Evolutionary conservation across 2,329 filamentous ascomycete genomes (phyloP), one percentile per base, ranked within the genome.

Genomic region (Fusarium sp.): DNA sequence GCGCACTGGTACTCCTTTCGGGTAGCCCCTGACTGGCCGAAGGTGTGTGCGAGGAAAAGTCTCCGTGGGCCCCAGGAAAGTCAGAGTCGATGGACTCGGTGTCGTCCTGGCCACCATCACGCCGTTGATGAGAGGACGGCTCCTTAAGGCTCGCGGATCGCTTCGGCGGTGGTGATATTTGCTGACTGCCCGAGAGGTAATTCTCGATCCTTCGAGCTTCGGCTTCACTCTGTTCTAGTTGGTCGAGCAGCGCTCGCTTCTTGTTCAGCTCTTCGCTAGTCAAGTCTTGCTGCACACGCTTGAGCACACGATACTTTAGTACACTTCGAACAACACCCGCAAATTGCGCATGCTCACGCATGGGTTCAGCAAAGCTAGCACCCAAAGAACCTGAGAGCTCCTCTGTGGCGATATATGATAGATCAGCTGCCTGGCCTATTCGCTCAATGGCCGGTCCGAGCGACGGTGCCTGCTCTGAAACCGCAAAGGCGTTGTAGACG

Each of bases 301-400:
- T 99, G 71, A 98, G 85, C 6, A 98, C 92, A 22, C 96, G 89
- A 81, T 98, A 99, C 74, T 94, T 90, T 62, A 99, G 85, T 39
- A 99, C 96, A 74, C 87, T 93, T 47, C 95, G 91, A 7, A 99
- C 96, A 2, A 99, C 94, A 17, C 96, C 94, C 1, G 96, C 96
- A 81, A 99, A 99, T 80, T 99, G 96, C 18, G 96, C 95, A 78
- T 95, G 97, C 84, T 99, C 96, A 63, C 97, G 90, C 94, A 99
- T 98, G 1, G 96, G 96, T 80, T 99, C 97, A 0, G 97, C 95
- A 80, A 99, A 99, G 75, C 91, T 96, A 39, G 96, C 95, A 26
- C 95, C 95, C n/a, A 99, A 85, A 0, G 93, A 93, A 5, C 91
- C 91, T 0, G 95, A 95, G 7, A 99, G 86, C 80, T 99, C 96